These are phyloP conservation scores for Roridomyces roridus DNA, from an alignment of 768 basidiomycete genomes.

Conservation along the genomic window DNA sequence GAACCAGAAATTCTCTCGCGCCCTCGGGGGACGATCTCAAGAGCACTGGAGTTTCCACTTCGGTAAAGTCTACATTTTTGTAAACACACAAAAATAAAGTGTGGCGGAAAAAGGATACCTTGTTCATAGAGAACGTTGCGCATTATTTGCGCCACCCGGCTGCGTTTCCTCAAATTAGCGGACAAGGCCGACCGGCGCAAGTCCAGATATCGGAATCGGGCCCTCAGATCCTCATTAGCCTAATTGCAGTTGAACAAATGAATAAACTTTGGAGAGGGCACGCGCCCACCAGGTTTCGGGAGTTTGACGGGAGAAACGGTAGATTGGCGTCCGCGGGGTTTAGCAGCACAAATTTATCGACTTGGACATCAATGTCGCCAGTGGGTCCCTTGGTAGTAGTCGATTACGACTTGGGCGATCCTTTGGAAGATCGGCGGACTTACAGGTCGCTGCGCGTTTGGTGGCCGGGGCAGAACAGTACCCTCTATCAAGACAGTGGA, in stretches of 20 bases:
- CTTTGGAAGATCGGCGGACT: conserved; percentile 32
- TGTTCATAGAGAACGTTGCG: conserved; percentile 75
- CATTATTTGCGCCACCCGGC: conserved; percentile 80
- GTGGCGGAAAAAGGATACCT: conserved; percentile 49
- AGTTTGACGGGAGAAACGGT: conserved; percentile 87
- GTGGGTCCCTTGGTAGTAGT: conserved; percentile 54
- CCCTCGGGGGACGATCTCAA: conserved; percentile 94
- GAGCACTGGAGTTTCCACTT: conserved; percentile 93
- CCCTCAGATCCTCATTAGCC: conserved; percentile 87
- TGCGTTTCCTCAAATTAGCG: conserved; percentile 81
- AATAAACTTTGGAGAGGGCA: conserved; percentile 26
- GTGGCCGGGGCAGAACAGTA: conserved; percentile 67
- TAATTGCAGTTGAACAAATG: conserved; percentile 35
- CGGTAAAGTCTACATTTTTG: conserved; percentile 73
- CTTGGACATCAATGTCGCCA: conserved; percentile 83
- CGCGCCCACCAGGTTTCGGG: conserved; percentile 70
- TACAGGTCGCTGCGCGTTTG: conserved; percentile 65
- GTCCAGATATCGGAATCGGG: conserved; percentile 89
- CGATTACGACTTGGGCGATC: conserved; percentile 20
- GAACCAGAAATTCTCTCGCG: conserved; percentile 92
- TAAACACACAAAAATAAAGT: conserved; percentile 7
- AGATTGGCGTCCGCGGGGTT: conserved; percentile 76
- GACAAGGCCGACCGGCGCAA: conserved; percentile 78
- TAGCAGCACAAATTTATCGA: conserved; percentile 72
- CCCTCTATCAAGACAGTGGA: conserved; percentile 82